phyloP scores from a whole-genome alignment of 345 rosid genomes.

The Hypericum androsaemum region DNA sequence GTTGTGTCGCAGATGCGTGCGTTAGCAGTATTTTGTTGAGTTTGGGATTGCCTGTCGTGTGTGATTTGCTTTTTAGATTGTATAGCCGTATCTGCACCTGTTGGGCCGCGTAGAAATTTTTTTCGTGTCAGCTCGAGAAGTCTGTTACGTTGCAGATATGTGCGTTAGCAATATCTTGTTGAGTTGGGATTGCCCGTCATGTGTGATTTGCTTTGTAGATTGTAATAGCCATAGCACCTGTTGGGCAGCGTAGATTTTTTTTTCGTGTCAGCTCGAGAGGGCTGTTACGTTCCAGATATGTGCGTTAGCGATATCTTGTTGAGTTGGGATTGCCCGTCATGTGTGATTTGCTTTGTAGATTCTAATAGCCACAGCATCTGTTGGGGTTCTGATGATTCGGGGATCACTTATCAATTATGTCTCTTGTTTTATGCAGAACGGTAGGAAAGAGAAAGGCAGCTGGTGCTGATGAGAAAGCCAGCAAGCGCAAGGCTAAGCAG shows the following conservation, averaged over 20 bases:
- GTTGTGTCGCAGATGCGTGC: not conserved
- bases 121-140: not conserved
- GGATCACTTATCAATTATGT: slow-evolving; percentile 9
- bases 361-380: too few relatives aligned
- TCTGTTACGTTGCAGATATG: not conserved
- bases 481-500: not conserved
- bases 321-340: slow-evolving; percentile 10
- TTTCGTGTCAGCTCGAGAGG: too few relatives aligned
- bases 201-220: not conserved
- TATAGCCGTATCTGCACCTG: too few relatives aligned
- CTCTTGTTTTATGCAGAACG: slow-evolving; percentile 16
- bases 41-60: slow-evolving; percentile 8
- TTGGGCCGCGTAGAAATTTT: not conserved
- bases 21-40: slow-evolving; percentile 6
- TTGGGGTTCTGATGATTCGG: not conserved
- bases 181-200: slow-evolving; percentile 10
- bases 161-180: slow-evolving; percentile 1
- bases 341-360: not conserved
- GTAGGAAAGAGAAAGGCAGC: slow-evolving; percentile 3
- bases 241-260: not conserved
- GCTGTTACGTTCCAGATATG: not conserved
- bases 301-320: slow-evolving; percentile 1
- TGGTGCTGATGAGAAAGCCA: not conserved
- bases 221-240: too few relatives aligned
- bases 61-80: not conserved